Evolutionary conservation across 2,329 filamentous ascomycete genomes (phyloP).

Genomic region (Thelonectria rubi): DNA sequence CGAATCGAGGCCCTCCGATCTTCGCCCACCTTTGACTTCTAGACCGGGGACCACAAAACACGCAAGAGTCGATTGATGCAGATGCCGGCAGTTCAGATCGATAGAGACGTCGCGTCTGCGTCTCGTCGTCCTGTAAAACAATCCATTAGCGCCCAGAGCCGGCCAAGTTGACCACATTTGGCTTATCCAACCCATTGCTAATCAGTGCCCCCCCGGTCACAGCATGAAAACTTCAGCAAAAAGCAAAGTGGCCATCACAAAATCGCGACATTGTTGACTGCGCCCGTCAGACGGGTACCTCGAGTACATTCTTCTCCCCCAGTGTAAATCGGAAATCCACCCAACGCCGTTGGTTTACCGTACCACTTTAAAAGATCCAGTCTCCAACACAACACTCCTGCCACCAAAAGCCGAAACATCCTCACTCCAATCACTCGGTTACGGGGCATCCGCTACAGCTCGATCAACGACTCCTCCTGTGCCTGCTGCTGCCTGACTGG

Average conservation of each 20-base stretch:
- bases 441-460: slow-evolving; percentile 61
- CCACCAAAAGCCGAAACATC: slow-evolving; percentile 3
- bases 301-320: slow-evolving; percentile 25
- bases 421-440: slow-evolving; percentile 1
- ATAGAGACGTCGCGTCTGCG: not conserved
- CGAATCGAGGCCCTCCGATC: too few species aligned
- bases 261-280: slow-evolving; percentile 17
- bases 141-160: not conserved
- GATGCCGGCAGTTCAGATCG: slow-evolving; percentile 20
- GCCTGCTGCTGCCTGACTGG: slow-evolving; percentile 52
- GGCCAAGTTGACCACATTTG: slow-evolving; percentile 12
- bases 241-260: slow-evolving; percentile 8
- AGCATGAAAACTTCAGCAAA: not conserved
- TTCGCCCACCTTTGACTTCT: not conserved
- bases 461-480: slow-evolving; percentile 82
- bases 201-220: slow-evolving; percentile 4
- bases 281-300: slow-evolving; percentile 9
- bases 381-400: slow-evolving; percentile 11
- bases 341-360: slow-evolving; percentile 25
- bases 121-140: not conserved
- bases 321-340: slow-evolving; percentile 19
- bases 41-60: not conserved
- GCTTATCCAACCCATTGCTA: slow-evolving; percentile 2
- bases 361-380: slow-evolving; percentile 17
- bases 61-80: not conserved